These are phyloP conservation scores for Petrea volubilis DNA, from an alignment of 257 asterid species.

Conservation along the genomic window DNA sequence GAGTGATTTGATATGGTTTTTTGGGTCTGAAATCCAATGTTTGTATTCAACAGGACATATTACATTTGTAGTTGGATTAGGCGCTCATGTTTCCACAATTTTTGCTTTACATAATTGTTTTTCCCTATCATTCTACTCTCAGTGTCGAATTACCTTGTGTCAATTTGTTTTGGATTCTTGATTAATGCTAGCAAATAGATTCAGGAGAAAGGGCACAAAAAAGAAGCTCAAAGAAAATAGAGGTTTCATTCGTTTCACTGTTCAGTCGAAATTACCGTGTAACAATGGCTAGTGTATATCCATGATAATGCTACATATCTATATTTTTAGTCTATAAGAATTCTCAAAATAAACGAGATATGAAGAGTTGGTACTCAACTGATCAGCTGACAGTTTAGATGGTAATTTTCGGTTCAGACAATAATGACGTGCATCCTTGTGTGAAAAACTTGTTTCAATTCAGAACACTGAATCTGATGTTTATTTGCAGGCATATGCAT, in stretches of 20 bases:
- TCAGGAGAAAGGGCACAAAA: not conserved
- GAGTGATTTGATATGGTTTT: slow-evolving; percentile 30
- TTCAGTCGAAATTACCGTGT: not conserved
- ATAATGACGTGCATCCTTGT: not conserved
- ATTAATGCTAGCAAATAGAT: slow-evolving; percentile 2
- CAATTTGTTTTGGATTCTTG: not conserved
- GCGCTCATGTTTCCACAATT: not conserved
- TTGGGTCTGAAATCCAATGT: not conserved
- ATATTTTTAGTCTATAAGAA: not conserved
- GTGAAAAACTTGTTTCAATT: not conserved
- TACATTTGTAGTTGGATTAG: not conserved
- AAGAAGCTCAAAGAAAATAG: not conserved
- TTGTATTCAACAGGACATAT: slow-evolving; percentile 1
- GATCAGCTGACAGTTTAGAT: slow-evolving; percentile 9
- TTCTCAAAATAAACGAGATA: not conserved
- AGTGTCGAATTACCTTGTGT: not conserved
- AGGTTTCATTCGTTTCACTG: slow-evolving; percentile 4
- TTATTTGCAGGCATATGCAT: slow-evolving; percentile 84
- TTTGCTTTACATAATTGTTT: not conserved
- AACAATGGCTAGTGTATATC: not conserved
- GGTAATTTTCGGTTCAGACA: not conserved
- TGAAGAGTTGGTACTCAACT: not conserved
- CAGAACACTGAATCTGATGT: slow-evolving; percentile 12
- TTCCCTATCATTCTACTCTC: not conserved
- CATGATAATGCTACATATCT: not conserved